A percentile compares a stretch with the other conserved stretches of the same genome.
Evolutionary conservation across 208 protist species (phyloP).

Genomic region (Trypanosomatidae sp.): DNA sequence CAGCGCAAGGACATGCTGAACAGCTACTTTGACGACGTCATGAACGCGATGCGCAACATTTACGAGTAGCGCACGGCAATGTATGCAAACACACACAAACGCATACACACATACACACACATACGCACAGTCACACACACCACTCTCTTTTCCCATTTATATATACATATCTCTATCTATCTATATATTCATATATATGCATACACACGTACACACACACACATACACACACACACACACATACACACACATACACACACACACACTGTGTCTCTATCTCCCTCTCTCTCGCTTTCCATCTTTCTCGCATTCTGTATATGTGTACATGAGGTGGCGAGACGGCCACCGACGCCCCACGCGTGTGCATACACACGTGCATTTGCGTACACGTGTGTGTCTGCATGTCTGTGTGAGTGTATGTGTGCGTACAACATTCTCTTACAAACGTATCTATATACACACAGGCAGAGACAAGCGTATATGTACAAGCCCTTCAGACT

Average conservation of each 20-base stretch:
- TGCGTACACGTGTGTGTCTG: background rate
- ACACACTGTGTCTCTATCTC: constrained; percentile 2
- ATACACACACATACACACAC: background rate
- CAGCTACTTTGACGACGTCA: constrained; percentile 2
- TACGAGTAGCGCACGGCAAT: constrained; percentile 6
- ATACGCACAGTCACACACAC: background rate
- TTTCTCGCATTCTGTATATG: background rate
- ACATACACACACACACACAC: constrained; percentile 2
- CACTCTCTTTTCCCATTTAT: constrained; percentile 3
- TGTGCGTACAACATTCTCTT: no score
- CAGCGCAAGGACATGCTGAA: no score
- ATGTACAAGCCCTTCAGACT: background rate
- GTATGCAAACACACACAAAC: background rate
- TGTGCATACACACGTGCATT: no score
- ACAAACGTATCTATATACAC: no score
- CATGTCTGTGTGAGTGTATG: background rate
- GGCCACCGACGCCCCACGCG: no score
- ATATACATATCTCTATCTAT: constrained; percentile 4
- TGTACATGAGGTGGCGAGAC: background rate
- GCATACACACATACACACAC: background rate
- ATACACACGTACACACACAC: background rate
- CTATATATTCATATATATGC: background rate
- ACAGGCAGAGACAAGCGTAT: background rate
- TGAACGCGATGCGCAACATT: constrained; percentile 15
- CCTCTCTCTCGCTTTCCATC: constrained; percentile 4